A percentile compares a stretch with the other conserved stretches of the same genome.
Evolutionary conservation across 805 yeast genomes (phyloP).

Genomic region (Candida stauntonica): DNA sequence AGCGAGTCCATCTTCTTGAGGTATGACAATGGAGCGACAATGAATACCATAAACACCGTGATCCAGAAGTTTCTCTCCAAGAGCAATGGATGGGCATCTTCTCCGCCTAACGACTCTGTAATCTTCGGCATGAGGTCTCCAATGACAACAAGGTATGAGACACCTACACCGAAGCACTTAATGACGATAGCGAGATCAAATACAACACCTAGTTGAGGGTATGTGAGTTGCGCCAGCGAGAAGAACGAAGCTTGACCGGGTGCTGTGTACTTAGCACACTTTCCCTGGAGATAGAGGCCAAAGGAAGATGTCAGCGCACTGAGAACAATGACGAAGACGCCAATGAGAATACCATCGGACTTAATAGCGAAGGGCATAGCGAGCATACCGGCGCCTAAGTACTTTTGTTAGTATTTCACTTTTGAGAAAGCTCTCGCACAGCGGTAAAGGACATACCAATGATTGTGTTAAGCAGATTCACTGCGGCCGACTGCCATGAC

Average conservation of each 20-base stretch:
- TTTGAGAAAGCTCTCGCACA: slow-evolving; percentile 3
- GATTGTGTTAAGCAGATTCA: slow-evolving; percentile 52
- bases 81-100: slow-evolving; percentile 21
- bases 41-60: slow-evolving; percentile 44
- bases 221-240: slow-evolving; percentile 53
- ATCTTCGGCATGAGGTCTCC: slow-evolving; percentile 70
- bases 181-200: slow-evolving; percentile 68
- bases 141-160: slow-evolving; percentile 62
- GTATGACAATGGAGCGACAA: slow-evolving; percentile 56
- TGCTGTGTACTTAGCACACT: slow-evolving; percentile 46
- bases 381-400: slow-evolving; percentile 56
- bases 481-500: slow-evolving; percentile 44
- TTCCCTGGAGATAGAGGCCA: slow-evolving; percentile 62
- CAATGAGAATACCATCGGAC: slow-evolving; percentile 62
- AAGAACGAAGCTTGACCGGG: slow-evolving; percentile 64
- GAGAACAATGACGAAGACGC: slow-evolving; percentile 49
- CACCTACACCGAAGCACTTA: slow-evolving; percentile 69
- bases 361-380: slow-evolving; percentile 69
- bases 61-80: slow-evolving; percentile 57
- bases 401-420: slow-evolving; percentile 2
- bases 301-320: slow-evolving; percentile 68
- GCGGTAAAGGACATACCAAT: slow-evolving; percentile 29
- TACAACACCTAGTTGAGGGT: slow-evolving; percentile 54
- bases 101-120: slow-evolving; percentile 28
- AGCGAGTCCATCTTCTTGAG: slow-evolving; percentile 74